phyloP scores from a whole-genome alignment of 495 filamentous ascomycete genomes.

The Mycothermus thermophilus region DNA sequence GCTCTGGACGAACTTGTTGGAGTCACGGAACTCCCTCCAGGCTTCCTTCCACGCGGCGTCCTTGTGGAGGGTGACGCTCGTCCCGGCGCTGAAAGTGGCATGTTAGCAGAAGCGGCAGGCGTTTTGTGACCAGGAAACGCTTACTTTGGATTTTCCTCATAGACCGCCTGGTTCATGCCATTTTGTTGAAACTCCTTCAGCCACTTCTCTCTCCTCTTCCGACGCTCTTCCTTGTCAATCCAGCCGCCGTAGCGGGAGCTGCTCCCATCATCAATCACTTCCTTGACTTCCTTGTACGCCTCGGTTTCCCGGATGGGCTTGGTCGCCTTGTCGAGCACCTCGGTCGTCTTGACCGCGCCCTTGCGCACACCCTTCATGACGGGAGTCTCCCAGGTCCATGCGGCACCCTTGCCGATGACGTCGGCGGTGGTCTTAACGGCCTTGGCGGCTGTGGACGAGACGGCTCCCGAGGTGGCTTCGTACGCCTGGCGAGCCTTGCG shows the following conservation, averaged over 20 bases:
- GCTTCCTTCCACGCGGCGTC: conserved; percentile 92
- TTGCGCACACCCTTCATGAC: conserved; percentile 86
- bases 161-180: conserved; percentile 40
- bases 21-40: conserved; percentile 84
- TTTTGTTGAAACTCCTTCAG: conserved; percentile 44
- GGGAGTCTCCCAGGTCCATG: conserved; percentile 93
- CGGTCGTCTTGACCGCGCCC: conserved; percentile 70
- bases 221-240: conserved; percentile 87
- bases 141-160: conserved; percentile 82
- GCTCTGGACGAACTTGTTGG: conserved; percentile 74
- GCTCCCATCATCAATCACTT: conserved; percentile 93
- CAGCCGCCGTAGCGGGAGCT: conserved; percentile 93
- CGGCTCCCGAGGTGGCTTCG: conserved; percentile 63
- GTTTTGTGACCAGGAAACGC: conserved; percentile 10
- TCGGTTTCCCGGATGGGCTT: conserved; percentile 86
- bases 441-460: conserved; percentile 54
- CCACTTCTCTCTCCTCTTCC: conserved; percentile 55
- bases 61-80: conserved; percentile 89
- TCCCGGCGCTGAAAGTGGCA: conserved; percentile 54
- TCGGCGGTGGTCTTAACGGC: conserved; percentile 75
- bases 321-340: conserved; percentile 81
- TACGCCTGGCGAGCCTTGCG: conserved; percentile 76
- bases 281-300: conserved; percentile 84
- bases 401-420: conserved; percentile 74
- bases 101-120: conserved; percentile 8